Evolutionary conservation across 1,139 yeast species (phyloP).

Genomic region (Pneumocystis wakefieldiae): DNA sequence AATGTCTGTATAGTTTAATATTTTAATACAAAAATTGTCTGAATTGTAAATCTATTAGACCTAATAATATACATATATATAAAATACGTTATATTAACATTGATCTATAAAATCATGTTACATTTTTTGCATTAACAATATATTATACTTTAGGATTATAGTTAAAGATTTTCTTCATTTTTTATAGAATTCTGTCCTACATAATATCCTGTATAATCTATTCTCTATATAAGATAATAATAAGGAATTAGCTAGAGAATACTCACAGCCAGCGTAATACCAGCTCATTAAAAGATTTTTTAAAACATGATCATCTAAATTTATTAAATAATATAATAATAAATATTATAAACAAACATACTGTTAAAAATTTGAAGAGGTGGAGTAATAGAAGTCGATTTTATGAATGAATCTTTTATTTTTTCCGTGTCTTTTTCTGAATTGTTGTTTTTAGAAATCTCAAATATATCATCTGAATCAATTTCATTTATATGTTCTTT

Average conservation of each 20-base stretch:
- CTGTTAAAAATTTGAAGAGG: not conserved
- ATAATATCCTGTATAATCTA: not conserved
- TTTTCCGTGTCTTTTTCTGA: not conserved
- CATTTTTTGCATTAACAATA: not conserved
- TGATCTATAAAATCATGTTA: not conserved
- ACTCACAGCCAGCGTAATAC: not conserved
- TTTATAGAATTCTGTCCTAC: not conserved
- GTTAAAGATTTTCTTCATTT: not conserved
- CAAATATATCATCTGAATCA: not conserved
- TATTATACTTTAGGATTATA: not conserved
- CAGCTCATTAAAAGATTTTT: not conserved
- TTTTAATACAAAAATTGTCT: not conserved
- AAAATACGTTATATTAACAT: not conserved
- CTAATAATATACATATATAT: not conserved
- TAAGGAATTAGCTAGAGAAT: not conserved
- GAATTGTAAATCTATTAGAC: not conserved
- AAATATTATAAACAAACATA: not conserved
- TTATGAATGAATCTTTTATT: not conserved
- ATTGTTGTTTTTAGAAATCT: not conserved
- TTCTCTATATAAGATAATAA: not conserved
- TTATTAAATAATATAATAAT: not conserved
- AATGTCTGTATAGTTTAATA: constrained; percentile 55
- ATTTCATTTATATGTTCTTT: not conserved
- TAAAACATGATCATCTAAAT: not conserved
- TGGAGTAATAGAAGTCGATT: not conserved